A percentile compares a stretch with the other conserved stretches of the same genome.
These are phyloP conservation scores for Babesia gibsoni DNA, from an alignment of 169 alveolate genomes.

Conservation along the genomic window DNA sequence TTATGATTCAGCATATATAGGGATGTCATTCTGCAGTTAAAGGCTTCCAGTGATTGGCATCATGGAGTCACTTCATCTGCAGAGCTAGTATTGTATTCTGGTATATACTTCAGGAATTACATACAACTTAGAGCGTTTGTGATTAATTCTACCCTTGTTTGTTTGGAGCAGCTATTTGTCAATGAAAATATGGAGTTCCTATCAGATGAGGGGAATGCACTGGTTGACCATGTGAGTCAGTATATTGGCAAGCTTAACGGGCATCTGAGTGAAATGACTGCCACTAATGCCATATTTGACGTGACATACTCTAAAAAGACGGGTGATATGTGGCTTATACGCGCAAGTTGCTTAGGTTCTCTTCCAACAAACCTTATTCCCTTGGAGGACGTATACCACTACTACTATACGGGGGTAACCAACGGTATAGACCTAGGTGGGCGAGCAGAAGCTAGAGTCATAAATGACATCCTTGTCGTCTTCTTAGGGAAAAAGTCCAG, in stretches of 20 bases:
- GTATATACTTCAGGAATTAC: neutral
- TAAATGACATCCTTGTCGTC: conserved; percentile 8
- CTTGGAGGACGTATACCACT: conserved; percentile 32
- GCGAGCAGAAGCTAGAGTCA: neutral
- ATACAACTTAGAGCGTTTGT: conserved; percentile 17
- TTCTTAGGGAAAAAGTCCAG: conserved; percentile 16
- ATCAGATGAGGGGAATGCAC: conserved; percentile 8
- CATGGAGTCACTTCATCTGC: neutral
- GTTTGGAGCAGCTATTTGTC: conserved; percentile 44
- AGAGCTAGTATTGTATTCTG: conserved; percentile 17
- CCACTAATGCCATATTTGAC: neutral
- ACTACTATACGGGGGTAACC: conserved; percentile 9
- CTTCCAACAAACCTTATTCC: neutral
- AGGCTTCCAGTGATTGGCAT: conserved; percentile 56
- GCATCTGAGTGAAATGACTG: neutral
- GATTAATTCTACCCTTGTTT: conserved; percentile 6
- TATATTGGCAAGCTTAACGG: neutral
- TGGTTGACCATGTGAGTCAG: neutral
- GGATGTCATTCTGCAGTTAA: conserved; percentile 47
- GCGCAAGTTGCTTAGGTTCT: neutral
- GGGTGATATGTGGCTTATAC: neutral
- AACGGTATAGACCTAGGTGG: neutral
- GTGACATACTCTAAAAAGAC: neutral
- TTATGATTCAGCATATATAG: neutral
- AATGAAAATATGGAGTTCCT: conserved; percentile 39